Evolutionary conservation across 768 basidiomycete species (phyloP), one percentile per base, ranked within the genome.

Genomic region (Mycena metata): DNA sequence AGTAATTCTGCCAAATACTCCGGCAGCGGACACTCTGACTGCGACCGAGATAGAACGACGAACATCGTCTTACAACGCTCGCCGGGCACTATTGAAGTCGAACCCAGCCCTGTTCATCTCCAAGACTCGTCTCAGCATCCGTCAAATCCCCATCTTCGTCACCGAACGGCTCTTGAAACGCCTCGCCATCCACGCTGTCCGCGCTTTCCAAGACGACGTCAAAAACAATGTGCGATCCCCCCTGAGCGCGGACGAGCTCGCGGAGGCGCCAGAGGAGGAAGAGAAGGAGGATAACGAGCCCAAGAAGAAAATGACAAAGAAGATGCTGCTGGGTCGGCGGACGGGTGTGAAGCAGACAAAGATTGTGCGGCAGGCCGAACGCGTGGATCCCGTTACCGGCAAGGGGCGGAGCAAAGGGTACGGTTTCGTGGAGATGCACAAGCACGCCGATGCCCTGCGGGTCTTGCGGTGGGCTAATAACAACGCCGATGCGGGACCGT

Each of bases 91-190:
- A 36, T 88, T 99, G 45, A 92, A 93, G 67, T 91, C 91, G 15
- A 99, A 99, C 78, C 97, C 98, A 0, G 93, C 95, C 0, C 84
- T 99, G 7, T 99, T 92, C 82, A 92, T 99, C 74, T 98, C 96
- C 30, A 92, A 90, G 75, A 98, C 95, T 0, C 95, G 98, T 68
- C 89, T 99, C 46, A 96, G 94, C 66, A 88, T 99, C 67, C 94
- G 98, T 5, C 95, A 98, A 74, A 87, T 99, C 24, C 98, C 98
- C 0, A 82, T 92, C 0, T 97, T 93, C 76, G 96, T 90, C 16
- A 94, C 94, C 0, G 97, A 99, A 76, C 91, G 94, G 46, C 87
- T 92, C 73, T 86, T 99, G 66, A 97, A 96, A 76, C 92, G 93
- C 3, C 88, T 99, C 23, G 93, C 93, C 2, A 86, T 91, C 23